These are phyloP conservation scores for Selaginella tamariscina DNA, from an alignment of 75 land plant genomes.

Conservation along the genomic window DNA sequence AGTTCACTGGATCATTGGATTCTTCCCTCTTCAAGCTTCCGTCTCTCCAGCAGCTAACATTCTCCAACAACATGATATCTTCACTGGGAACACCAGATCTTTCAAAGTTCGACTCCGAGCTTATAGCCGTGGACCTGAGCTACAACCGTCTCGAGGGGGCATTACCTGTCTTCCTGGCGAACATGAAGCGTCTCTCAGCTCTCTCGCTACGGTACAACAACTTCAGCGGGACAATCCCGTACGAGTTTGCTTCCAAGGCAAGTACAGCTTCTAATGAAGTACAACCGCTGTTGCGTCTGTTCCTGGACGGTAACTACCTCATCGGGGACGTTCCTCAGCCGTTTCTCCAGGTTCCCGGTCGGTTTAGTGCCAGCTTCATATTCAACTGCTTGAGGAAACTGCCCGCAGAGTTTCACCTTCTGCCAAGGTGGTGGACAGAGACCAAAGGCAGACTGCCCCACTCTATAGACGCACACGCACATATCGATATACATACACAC, in stretches of 20 bases:
- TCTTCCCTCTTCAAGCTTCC: slow-evolving; percentile 35
- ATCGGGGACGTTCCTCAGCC: slow-evolving; percentile 36
- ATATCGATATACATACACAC: too few relatives aligned
- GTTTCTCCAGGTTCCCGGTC: slow-evolving; percentile 16
- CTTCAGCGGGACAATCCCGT: slow-evolving; percentile 43
- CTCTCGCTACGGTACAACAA: slow-evolving; percentile 45
- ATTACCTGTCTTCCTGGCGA: slow-evolving; percentile 32
- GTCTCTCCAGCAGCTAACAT: slow-evolving; percentile 42
- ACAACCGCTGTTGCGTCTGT: slow-evolving; percentile 32
- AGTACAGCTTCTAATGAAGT: slow-evolving; percentile 8
- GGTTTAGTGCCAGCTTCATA: slow-evolving; percentile 38
- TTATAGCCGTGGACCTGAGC: slow-evolving; percentile 51
- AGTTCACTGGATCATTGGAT: slow-evolving; percentile 20
- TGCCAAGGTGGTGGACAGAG: slow-evolving; percentile 35
- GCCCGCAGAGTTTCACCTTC: slow-evolving; percentile 25
- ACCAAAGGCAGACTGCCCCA: slow-evolving; percentile 25
- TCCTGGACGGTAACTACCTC: slow-evolving; percentile 52
- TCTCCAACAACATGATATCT: slow-evolving; percentile 35
- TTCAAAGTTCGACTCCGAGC: slow-evolving; percentile 8
- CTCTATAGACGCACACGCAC: too few relatives aligned
- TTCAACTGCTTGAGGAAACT: slow-evolving; percentile 43
- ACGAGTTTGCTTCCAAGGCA: slow-evolving; percentile 26
- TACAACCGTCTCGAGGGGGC: slow-evolving; percentile 39
- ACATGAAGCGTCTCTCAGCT: slow-evolving; percentile 30
- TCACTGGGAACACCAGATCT: slow-evolving; percentile 21